These are phyloP conservation scores for Coemansia sp. DNA, from an alignment of 192 early-diverging fungal genomes.

Conservation along the genomic window DNA sequence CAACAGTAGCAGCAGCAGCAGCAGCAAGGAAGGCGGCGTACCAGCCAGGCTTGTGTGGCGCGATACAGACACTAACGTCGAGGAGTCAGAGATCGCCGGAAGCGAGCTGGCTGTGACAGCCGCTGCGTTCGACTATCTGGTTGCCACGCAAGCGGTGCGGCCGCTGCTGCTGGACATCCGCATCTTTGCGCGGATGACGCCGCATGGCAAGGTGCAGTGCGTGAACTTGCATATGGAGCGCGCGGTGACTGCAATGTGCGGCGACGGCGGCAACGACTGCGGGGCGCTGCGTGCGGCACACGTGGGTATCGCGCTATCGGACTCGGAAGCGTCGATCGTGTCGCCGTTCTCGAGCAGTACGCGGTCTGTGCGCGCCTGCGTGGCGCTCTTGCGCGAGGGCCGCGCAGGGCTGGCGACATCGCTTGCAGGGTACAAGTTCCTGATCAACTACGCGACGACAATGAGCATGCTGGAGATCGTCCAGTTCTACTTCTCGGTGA, in stretches of 20 bases:
- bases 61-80: conserved; percentile 58
- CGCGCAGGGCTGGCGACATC: conserved; percentile 72
- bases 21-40: not conserved
- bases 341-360: conserved; percentile 74
- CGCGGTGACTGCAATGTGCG: conserved; percentile 80
- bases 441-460: conserved; percentile 71
- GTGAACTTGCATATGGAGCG: conserved; percentile 78
- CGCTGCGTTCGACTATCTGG: conserved; percentile 62
- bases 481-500: conserved; percentile 75
- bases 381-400: conserved; percentile 71
- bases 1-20: not conserved
- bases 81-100: conserved; percentile 19
- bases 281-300: conserved; percentile 79
- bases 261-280: conserved; percentile 86
- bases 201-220: conserved; percentile 71
- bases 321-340: conserved; percentile 79
- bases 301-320: conserved; percentile 78
- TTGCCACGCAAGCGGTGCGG: conserved; percentile 44
- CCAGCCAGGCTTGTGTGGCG: conserved; percentile 51
- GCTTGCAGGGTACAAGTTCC: conserved; percentile 76
- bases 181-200: conserved; percentile 79
- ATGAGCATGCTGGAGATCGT: conserved; percentile 67
- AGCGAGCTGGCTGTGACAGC: conserved; percentile 75
- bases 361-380: conserved; percentile 64
- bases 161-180: conserved; percentile 65